These are phyloP conservation scores for Mortierella sp. DNA, from an alignment of 371 early-diverging fungal genomes.

Conservation along the genomic window DNA sequence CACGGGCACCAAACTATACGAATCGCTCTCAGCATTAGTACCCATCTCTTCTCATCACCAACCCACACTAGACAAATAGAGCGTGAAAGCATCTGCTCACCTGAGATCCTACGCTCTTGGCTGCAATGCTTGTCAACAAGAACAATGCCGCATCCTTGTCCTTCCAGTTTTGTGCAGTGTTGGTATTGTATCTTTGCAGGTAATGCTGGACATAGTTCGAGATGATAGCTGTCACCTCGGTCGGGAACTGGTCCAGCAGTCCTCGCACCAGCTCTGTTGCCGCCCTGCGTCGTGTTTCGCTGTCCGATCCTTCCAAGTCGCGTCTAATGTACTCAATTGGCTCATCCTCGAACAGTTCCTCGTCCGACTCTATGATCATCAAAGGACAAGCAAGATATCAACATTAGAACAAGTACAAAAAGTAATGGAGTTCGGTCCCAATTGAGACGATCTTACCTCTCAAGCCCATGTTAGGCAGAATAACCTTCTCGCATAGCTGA, in stretches of 20 bases:
- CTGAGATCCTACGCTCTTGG: constrained; percentile 68
- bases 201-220: constrained; percentile 78
- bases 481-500: constrained; percentile 88
- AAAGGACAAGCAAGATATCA: neutral
- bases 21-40: too few species aligned
- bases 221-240: constrained; percentile 86
- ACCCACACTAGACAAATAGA: too few species aligned
- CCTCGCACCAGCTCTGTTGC: constrained; percentile 93
- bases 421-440: too few species aligned
- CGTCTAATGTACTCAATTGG: constrained; percentile 93
- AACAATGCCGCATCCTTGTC: constrained; percentile 96
- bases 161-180: constrained; percentile 88
- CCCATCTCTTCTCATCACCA: too few species aligned
- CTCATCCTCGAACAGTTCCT: constrained; percentile 96
- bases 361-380: constrained; percentile 81
- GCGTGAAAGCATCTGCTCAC: constrained; percentile 44
- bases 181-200: constrained; percentile 77
- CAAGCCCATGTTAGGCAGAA: constrained; percentile 92
- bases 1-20: constrained; percentile 83
- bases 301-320: constrained; percentile 94
- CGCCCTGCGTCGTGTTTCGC: constrained; percentile 92
- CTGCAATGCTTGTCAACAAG: constrained; percentile 88
- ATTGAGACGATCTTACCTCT: constrained; percentile 63
- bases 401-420: too few species aligned
- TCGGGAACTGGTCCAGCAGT: constrained; percentile 87